phyloP scores from a whole-genome alignment of 2,329 filamentous ascomycete species.

The Beauveria caledonica region DNA sequence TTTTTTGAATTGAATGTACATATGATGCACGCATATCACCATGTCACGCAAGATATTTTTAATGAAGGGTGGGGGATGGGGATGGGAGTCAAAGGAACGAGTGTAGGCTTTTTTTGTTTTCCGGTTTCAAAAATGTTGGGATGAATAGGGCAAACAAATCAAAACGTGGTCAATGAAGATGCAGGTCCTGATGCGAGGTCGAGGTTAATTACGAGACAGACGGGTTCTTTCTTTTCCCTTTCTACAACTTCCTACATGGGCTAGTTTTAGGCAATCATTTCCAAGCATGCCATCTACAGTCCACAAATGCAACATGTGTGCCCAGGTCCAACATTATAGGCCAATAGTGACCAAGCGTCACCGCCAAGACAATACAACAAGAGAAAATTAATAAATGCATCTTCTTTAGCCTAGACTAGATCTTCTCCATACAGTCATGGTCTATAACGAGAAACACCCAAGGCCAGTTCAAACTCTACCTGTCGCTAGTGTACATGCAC shows the following conservation, averaged over 20 bases:
- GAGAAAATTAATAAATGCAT: conserved; percentile 20
- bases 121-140: not conserved
- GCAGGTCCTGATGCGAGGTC: not conserved
- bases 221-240: not conserved
- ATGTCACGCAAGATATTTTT: not conserved
- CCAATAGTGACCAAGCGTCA: too few relatives aligned
- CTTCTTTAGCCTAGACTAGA: conserved; percentile 33
- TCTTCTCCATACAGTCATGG: conserved; percentile 32
- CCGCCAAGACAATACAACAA: not conserved
- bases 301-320: not conserved
- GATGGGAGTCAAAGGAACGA: not conserved
- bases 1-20: not conserved
- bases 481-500: conserved; percentile 46
- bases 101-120: not conserved
- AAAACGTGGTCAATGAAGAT: not conserved
- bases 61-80: not conserved
- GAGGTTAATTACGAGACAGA: not conserved
- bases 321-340: too few relatives aligned
- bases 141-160: not conserved
- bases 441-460: conserved; percentile 40
- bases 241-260: not conserved
- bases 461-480: conserved; percentile 31
- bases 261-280: too few relatives aligned
- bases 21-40: conserved; percentile 4
- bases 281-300: too few relatives aligned